Percentiles rank a stretch among this genome's conserved stretches.
Evolutionary conservation across 768 basidiomycete genomes (phyloP).

Genomic region (Collybia nuda): DNA sequence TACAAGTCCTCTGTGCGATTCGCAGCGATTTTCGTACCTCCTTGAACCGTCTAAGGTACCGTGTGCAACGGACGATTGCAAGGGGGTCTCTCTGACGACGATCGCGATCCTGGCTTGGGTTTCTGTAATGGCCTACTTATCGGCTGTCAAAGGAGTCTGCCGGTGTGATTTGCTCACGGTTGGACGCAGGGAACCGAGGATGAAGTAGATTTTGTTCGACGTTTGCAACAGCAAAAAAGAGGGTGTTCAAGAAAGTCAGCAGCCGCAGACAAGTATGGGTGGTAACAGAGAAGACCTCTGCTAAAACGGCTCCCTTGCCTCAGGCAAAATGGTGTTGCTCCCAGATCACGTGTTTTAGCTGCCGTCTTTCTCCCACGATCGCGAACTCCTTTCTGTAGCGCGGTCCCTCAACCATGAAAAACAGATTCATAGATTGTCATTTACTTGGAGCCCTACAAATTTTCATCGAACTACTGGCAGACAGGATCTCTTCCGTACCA

Average conservation of each 20-base stretch:
- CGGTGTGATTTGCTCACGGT: slow-evolving; percentile 11
- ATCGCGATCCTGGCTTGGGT: slow-evolving; percentile 13
- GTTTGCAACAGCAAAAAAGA: background rate
- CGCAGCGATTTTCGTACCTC: slow-evolving; percentile 8
- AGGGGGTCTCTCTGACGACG: slow-evolving; percentile 15
- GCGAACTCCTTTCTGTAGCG: too few relatives aligned
- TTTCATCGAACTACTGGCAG: too few relatives aligned
- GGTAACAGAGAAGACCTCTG: slow-evolving; percentile 10
- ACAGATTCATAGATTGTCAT: too few relatives aligned
- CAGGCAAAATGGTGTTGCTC: slow-evolving; percentile 3
- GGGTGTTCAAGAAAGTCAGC: background rate
- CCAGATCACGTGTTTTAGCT: slow-evolving; percentile 4
- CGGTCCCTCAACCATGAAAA: too few relatives aligned
- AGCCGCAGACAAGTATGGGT: slow-evolving; percentile 1
- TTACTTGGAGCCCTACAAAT: too few relatives aligned
- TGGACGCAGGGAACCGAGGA: slow-evolving; percentile 1
- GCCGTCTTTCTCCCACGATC: background rate
- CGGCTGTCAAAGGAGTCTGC: slow-evolving; percentile 9
- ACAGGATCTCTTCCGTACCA: too few relatives aligned
- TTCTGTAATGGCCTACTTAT: background rate
- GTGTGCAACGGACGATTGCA: slow-evolving; percentile 11
- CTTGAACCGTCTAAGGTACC: slow-evolving; percentile 1
- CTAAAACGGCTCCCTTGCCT: background rate
- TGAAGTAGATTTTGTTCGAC: slow-evolving; percentile 1
- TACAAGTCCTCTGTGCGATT: background rate